Percentiles rank a stretch among this genome's conserved stretches.
Evolutionary conservation across 2,329 filamentous ascomycete species (phyloP).

Genomic region (Aureobasidium melanogenum): DNA sequence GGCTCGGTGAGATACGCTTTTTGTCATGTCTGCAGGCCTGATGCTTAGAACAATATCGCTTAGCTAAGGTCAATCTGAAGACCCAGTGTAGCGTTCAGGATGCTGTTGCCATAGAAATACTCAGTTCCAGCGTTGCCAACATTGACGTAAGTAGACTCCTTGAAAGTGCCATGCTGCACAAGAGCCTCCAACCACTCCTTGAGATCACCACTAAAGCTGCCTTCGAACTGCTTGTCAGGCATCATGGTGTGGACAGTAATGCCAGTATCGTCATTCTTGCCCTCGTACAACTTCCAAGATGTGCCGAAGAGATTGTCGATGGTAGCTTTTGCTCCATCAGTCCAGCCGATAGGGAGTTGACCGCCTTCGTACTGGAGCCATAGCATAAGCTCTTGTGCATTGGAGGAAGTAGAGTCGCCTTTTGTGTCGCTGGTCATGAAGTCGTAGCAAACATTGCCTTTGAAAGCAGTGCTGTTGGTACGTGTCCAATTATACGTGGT

Average conservation of each 20-base stretch:
- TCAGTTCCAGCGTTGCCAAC: constrained; percentile 33
- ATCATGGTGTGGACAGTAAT: constrained; percentile 35
- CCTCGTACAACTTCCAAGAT: constrained; percentile 36
- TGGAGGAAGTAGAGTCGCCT: constrained; percentile 33
- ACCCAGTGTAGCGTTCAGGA: constrained; percentile 3
- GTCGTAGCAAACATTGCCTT: constrained; percentile 37
- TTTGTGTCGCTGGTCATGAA: constrained; percentile 38
- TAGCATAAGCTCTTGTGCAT: constrained; percentile 37
- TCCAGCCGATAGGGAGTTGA: constrained; percentile 37
- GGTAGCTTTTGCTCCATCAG: constrained; percentile 27
- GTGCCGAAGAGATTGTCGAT: constrained; percentile 30
- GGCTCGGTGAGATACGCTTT: too few relatives aligned
- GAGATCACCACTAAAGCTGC: constrained; percentile 31
- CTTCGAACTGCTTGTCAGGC: constrained; percentile 30
- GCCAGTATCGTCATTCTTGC: constrained; percentile 33
- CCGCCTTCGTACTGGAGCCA: constrained; percentile 38
- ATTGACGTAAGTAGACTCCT: constrained; percentile 32
- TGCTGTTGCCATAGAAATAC: constrained; percentile 9
- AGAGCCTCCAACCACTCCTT: constrained; percentile 35
- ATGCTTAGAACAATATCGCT: too few relatives aligned
- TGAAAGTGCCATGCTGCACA: constrained; percentile 30
- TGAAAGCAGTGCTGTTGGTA: constrained; percentile 33
- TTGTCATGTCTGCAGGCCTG: too few relatives aligned
- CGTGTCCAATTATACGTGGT: constrained; percentile 33
- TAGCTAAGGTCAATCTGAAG: constrained; percentile 1